Evolutionary conservation across 176 grass and related monocot species (phyloP), one percentile per base, ranked within the genome.

Genomic region (Aegilops bicornis): DNA sequence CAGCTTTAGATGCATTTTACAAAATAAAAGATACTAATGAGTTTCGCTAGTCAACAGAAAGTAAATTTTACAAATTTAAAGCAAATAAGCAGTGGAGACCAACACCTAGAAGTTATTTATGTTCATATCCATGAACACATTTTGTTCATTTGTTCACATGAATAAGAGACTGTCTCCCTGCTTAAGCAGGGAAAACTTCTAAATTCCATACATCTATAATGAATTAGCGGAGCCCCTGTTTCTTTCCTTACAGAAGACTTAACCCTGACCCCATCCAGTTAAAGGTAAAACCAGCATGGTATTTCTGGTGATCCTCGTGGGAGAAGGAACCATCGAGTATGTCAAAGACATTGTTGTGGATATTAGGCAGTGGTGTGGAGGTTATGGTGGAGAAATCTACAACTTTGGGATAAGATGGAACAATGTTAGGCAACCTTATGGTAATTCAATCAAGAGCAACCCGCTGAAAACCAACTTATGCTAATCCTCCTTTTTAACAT

Each of bases 51-150:
- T 81, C 8, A n/a, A 45, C 2, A 23, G 63, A 22, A 67, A 35
- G 7, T 73, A 80, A 74, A 11, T 0, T 40, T 42, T 74, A 30
- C 11, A 12, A 64, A 16, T 14, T 29, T 80, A 66, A 68, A 33
- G 17, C n/a, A 74, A 85, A 80, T 35, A 33, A 85, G 58, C 12
- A 12, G 6, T 8, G 20, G 32, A 80, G 16, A 81, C 1, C 22
- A n/a, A 4, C 59, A 91, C 87, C 89, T 91, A 68, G 50, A 43
- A 76, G 11, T 78, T 59, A 78, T 58, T 36, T 31, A 67, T 67
- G 64, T 67, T 78, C 50, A 78, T 78, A 78, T 36, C 31, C 52
- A 60, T 8, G 1, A 78, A n/a, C 50, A 8, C 19, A 60, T 4
- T 9, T 31, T 52, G 13, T 52, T 52, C 15, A 2, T 54, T 54